These are phyloP conservation scores for Aquanectria penicillioides DNA, from an alignment of 2,329 filamentous ascomycete genomes.

Conservation along the genomic window DNA sequence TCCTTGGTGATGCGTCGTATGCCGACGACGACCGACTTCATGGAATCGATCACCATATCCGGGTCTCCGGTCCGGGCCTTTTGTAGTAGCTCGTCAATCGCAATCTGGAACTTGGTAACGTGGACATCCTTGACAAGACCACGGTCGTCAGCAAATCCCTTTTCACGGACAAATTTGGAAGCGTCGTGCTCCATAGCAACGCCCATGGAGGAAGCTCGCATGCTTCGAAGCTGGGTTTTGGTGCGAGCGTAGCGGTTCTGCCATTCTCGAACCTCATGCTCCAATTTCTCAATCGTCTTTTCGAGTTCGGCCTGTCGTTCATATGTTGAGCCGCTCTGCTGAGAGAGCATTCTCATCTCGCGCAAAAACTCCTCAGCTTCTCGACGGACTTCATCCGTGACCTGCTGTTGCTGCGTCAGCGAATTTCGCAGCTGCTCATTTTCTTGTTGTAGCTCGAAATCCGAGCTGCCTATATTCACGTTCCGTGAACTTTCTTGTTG, in stretches of 20 bases:
- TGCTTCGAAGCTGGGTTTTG: conserved; percentile 85
- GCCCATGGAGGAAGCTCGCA: conserved; percentile 84
- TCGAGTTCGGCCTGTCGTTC: conserved; percentile 85
- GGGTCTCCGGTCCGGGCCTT: conserved; percentile 79
- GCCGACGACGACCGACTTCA: conserved; percentile 85
- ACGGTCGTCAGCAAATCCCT: conserved; percentile 73
- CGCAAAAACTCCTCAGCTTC: conserved; percentile 85
- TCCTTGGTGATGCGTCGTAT: conserved; percentile 88
- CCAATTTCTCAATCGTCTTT: conserved; percentile 77
- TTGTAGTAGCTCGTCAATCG: conserved; percentile 89
- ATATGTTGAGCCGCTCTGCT: conserved; percentile 80
- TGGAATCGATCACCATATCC: conserved; percentile 80
- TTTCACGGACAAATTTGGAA: conserved; percentile 72
- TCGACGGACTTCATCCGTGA: conserved; percentile 86
- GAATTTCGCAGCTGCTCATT: conserved; percentile 75
- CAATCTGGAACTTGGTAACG: conserved; percentile 93
- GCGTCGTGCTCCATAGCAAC: conserved; percentile 76
- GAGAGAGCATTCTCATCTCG: conserved; percentile 89
- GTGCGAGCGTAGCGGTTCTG: conserved; percentile 87
- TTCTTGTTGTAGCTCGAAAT: conserved; percentile 70
- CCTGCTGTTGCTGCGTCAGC: conserved; percentile 77
- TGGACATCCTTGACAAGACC: conserved; percentile 91
- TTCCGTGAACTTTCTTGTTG: conserved; percentile 49
- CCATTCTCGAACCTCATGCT: conserved; percentile 89
- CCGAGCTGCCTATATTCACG: conserved; percentile 45